Percentiles rank a stretch among this genome's conserved stretches.
These are phyloP conservation scores for Verticillium alfalfae DNA, from an alignment of 2,329 filamentous ascomycete genomes.

Conservation along the genomic window DNA sequence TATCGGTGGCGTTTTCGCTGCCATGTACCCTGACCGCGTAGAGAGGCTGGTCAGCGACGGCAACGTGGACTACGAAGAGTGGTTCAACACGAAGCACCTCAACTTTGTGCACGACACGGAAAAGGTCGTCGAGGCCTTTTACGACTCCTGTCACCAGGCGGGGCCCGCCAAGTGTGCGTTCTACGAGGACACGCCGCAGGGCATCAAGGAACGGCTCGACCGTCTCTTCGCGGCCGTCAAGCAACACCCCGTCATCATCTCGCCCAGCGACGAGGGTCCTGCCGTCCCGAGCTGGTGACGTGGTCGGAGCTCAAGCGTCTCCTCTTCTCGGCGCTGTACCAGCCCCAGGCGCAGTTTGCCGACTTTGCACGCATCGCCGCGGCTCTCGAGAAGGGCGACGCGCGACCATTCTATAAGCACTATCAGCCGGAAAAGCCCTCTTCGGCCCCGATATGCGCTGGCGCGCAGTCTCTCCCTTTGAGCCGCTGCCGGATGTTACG, in stretches of 20 bases:
- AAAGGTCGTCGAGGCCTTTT: constrained; percentile 46
- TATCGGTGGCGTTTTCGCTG: constrained; percentile 45
- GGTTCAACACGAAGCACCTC: constrained; percentile 37
- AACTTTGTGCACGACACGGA: constrained; percentile 51
- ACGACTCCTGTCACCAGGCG: constrained; percentile 45
- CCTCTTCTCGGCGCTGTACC: constrained; percentile 36
- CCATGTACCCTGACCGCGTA: constrained; percentile 45
- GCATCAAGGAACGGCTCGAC: constrained; percentile 31
- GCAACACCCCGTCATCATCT: constrained; percentile 35
- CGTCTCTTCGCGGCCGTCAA: constrained; percentile 34
- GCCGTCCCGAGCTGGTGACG: constrained; percentile 43
- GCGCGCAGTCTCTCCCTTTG: constrained; percentile 21
- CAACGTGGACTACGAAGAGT: constrained; percentile 50
- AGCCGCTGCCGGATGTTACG: constrained; percentile 19
- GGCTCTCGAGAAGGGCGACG: constrained; percentile 37
- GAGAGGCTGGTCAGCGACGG: constrained; percentile 46
- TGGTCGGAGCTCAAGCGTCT: constrained; percentile 40
- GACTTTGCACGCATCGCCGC: constrained; percentile 36
- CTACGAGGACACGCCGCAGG: constrained; percentile 24
- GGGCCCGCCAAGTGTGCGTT: constrained; percentile 43
- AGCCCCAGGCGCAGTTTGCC: constrained; percentile 34
- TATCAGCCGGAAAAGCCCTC: constrained; percentile 2
- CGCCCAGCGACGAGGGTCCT: constrained; percentile 22
- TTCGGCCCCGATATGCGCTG: constrained; percentile 20
- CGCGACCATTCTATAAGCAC: constrained; percentile 31